These are phyloP conservation scores for Backusella tarrabulga DNA, from an alignment of 192 early-diverging fungal species.

Conservation along the genomic window DNA sequence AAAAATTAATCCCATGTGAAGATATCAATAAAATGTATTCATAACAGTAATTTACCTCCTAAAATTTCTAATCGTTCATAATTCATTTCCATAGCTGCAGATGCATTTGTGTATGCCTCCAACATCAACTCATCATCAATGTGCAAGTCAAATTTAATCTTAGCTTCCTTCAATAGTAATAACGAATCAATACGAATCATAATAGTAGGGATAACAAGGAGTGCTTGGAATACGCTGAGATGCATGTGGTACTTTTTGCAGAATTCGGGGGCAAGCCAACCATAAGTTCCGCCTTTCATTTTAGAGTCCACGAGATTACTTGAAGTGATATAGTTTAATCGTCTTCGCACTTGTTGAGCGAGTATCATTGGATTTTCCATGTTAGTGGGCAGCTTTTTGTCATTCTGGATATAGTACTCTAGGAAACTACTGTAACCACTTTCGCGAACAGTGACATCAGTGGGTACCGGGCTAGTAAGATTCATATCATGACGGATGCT, in stretches of 20 bases:
- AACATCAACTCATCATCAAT: conserved; percentile 47
- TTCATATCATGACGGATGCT: conserved; percentile 22
- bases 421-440: conserved; percentile 33
- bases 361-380: background rate
- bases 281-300: background rate
- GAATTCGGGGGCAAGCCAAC: conserved; percentile 39
- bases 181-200: conserved; percentile 57
- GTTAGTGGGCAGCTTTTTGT: background rate
- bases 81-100: conserved; percentile 60
- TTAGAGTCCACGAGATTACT: background rate
- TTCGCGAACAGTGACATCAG: conserved; percentile 24
- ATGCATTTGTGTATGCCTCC: conserved; percentile 72
- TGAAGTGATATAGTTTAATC: background rate
- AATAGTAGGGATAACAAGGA: conserved; percentile 56
- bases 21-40: background rate
- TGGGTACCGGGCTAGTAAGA: conserved; percentile 27
- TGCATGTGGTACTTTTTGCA: conserved; percentile 32
- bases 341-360: background rate
- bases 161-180: conserved; percentile 47
- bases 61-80: conserved; percentile 90
- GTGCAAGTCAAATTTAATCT: conserved; percentile 31
- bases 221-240: conserved; percentile 41
- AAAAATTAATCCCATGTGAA: background rate
- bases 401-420: conserved; percentile 34
- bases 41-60: conserved; percentile 44